Conservation (phyloP, 352 stramenopile species). For the Plasmopara halstedii region DNA sequence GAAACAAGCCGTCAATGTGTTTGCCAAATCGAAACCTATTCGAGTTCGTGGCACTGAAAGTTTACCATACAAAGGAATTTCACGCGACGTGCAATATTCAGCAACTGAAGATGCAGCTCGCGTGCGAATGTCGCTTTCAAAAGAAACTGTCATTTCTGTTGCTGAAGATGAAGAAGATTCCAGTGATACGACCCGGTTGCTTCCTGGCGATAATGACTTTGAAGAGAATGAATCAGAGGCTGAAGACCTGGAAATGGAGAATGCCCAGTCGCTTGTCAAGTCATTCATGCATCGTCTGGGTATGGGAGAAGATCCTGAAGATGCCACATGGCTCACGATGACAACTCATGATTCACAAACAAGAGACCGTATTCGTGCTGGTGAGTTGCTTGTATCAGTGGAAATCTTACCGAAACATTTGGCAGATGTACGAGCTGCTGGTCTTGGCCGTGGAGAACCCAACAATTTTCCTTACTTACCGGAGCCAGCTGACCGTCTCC, state of each 20-base stretch:
- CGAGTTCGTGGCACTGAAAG: conserved; percentile 31
- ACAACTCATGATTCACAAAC: conserved; percentile 55
- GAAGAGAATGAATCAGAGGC: conserved; percentile 22
- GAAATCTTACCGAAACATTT: conserved; percentile 60
- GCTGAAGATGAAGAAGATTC: conserved; percentile 5
- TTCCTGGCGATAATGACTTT: conserved; percentile 11
- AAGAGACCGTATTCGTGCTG: conserved; percentile 47
- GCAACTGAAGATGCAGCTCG: conserved; percentile 22
- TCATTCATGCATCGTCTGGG: conserved; percentile 70
- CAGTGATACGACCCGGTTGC: conserved; percentile 17
- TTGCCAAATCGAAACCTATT: conserved; percentile 58
- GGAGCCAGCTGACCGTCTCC: conserved; percentile 62
- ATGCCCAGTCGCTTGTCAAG: conserved; percentile 56
- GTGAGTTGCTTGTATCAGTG: conserved; percentile 61
- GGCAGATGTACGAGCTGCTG: conserved; percentile 53
- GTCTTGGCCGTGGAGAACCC: conserved; percentile 62
- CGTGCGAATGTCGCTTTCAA: conserved; percentile 11
- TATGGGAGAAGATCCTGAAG: conserved; percentile 71
- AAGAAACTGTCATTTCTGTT: conserved; percentile 22
- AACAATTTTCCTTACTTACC: conserved; percentile 75
- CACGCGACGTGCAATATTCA: conserved; percentile 15
- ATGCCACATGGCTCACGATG: conserved; percentile 67
- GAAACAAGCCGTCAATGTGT: conserved; percentile 62
- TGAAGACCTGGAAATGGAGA: conserved; percentile 39
- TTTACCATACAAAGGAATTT: conserved; percentile 22